Evolutionary conservation across 495 filamentous ascomycete genomes (phyloP).

Genomic region (Trichoderma orchidacearum): DNA sequence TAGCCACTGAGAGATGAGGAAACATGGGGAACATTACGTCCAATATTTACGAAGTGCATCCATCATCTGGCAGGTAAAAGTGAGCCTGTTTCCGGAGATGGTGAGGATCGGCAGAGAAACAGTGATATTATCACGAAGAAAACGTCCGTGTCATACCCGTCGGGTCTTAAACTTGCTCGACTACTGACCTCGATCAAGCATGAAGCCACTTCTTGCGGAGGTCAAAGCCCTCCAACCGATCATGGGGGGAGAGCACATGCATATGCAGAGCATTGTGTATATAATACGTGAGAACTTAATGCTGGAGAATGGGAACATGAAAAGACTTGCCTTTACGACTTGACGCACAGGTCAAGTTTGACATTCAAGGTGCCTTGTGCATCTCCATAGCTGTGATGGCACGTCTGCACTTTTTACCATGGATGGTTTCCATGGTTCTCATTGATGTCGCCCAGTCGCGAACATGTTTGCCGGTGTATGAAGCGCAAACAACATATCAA

Average conservation of each 20-base stretch:
- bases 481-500: not conserved
- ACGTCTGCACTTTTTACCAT: not conserved
- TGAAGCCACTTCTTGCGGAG: not conserved
- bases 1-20: not conserved
- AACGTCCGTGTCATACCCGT: not conserved
- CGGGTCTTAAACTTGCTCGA: not conserved
- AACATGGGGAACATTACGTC: not conserved
- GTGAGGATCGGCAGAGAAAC: not conserved
- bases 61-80: not conserved
- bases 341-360: not conserved
- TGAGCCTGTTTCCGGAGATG: not conserved
- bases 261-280: not conserved
- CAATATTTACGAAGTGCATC: not conserved
- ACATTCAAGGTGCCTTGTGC: not conserved
- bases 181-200: not conserved
- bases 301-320: not conserved
- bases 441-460: not conserved
- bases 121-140: not conserved
- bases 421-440: not conserved
- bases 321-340: not conserved
- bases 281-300: not conserved
- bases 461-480: not conserved
- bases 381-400: not conserved
- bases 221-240: not conserved
- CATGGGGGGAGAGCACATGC: not conserved